Evolutionary conservation across 495 filamentous ascomycete genomes (phyloP).

Genomic region (Trichoderma gamsii): DNA sequence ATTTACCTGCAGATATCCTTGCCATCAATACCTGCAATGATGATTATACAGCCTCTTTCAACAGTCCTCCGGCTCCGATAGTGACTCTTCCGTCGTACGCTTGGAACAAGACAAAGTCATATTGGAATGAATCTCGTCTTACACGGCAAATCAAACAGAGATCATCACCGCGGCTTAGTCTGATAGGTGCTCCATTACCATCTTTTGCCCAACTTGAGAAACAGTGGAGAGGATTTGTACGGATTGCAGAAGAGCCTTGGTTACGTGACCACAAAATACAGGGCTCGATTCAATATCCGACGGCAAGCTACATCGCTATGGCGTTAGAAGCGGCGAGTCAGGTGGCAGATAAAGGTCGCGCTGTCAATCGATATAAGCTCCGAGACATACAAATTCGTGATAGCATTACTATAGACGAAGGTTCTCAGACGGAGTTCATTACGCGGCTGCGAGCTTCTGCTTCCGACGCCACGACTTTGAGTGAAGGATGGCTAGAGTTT

Average conservation of each 20-base stretch:
- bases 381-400: slow-evolving; percentile 35
- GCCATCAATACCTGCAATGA: too few species aligned
- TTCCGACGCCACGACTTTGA: too few species aligned
- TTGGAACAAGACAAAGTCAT: slow-evolving; percentile 41
- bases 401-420: slow-evolving; percentile 40
- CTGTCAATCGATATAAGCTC: slow-evolving; percentile 31
- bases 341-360: not conserved
- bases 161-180: slow-evolving; percentile 33
- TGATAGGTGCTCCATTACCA: slow-evolving; percentile 38
- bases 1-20: too few species aligned
- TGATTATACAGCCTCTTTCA: too few species aligned
- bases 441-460: too few species aligned
- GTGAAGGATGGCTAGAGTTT: too few species aligned
- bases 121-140: slow-evolving; percentile 40
- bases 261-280: slow-evolving; percentile 44
- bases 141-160: slow-evolving; percentile 38
- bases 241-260: slow-evolving; percentile 34
- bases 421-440: slow-evolving; percentile 30
- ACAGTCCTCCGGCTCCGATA: slow-evolving; percentile 23
- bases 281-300: slow-evolving; percentile 51
- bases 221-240: slow-evolving; percentile 36
- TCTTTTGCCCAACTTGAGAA: slow-evolving; percentile 33
- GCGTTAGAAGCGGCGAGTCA: slow-evolving; percentile 41
- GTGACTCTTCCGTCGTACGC: slow-evolving; percentile 34
- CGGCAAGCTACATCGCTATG: slow-evolving; percentile 49